Evolutionary conservation across 208 protist genomes (phyloP).

Genomic region (Phytomonas francai): DNA sequence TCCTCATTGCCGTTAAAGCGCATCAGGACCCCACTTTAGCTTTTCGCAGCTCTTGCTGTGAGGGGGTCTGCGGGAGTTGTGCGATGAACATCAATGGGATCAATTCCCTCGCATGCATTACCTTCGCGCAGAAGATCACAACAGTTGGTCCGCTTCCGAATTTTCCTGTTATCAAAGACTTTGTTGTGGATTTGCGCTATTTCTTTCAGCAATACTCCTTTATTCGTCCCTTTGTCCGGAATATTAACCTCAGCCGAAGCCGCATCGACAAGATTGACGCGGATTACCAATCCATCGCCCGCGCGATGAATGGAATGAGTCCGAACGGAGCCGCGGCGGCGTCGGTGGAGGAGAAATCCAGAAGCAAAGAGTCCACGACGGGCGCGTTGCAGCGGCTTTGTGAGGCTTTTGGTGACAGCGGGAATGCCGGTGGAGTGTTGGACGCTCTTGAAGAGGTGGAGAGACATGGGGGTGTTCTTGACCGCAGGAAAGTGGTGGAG

Average conservation of each 20-base stretch:
- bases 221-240: conserved; percentile 85
- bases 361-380: too few relatives aligned
- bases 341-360: conserved; percentile 8
- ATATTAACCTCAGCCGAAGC: conserved; percentile 77
- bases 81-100: conserved; percentile 94
- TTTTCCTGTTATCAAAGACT: conserved; percentile 89
- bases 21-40: conserved; percentile 88
- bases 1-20: conserved; percentile 86
- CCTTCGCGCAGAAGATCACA: conserved; percentile 74
- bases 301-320: conserved; percentile 53
- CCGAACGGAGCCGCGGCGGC: conserved; percentile 26
- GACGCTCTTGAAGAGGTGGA: conserved; percentile 42
- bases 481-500: conserved; percentile 36
- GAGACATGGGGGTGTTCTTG: conserved; percentile 34
- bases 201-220: conserved; percentile 90
- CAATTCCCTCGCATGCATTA: conserved; percentile 90
- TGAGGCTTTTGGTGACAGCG: conserved; percentile 54
- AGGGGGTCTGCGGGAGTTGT: conserved; percentile 91
- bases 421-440: conserved; percentile 60
- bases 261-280: conserved; percentile 70
- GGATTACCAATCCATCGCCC: conserved; percentile 63
- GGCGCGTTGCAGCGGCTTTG: conserved; percentile 37
- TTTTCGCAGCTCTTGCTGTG: conserved; percentile 87
- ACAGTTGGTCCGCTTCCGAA: conserved; percentile 84
- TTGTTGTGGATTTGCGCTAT: conserved; percentile 86